Conservation (phyloP, 495 filamentous ascomycete species). For the Chaetomium tenue region DNA sequence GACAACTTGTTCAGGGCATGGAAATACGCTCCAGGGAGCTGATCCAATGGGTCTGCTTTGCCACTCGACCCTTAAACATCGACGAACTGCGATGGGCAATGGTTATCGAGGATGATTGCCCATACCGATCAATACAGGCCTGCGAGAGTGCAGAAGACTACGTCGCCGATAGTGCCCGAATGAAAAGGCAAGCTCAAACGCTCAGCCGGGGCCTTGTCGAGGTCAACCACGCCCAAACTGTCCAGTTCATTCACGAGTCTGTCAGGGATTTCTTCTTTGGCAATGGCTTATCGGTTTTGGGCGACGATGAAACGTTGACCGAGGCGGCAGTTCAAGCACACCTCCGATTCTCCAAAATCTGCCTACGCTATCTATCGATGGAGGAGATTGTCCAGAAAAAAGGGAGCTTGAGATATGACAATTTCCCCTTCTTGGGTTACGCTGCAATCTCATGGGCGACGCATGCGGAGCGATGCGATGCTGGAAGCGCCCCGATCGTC, state of each 20-base stretch:
- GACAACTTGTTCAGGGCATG: constrained; percentile 29
- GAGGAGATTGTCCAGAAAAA: constrained; percentile 8
- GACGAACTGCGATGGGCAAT: constrained; percentile 38
- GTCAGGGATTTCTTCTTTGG: constrained; percentile 42
- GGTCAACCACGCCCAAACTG: constrained; percentile 26
- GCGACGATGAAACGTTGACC: constrained; percentile 3
- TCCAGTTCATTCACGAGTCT: constrained; percentile 45
- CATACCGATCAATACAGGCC: constrained; percentile 24
- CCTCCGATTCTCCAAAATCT: constrained; percentile 25
- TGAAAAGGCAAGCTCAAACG: constrained; percentile 33
- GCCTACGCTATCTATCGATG: constrained; percentile 26
- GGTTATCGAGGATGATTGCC: constrained; percentile 27
- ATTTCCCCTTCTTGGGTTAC: constrained; percentile 24
- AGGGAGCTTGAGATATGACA: neutral
- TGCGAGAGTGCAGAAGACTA: constrained; percentile 21
- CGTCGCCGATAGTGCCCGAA: constrained; percentile 19
- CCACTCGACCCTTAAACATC: constrained; percentile 27
- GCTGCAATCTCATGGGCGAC: constrained; percentile 18
- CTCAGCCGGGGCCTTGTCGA: constrained; percentile 41
- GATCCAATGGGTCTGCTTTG: constrained; percentile 40
- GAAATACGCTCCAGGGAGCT: constrained; percentile 24
- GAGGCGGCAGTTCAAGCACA: constrained; percentile 26
- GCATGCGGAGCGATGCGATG: constrained; percentile 19
- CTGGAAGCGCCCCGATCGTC: constrained; percentile 7
- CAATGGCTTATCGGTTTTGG: constrained; percentile 25